Evolutionary conservation across 306 rosid species (phyloP).

Genomic region (Vachellia pachyceras): DNA sequence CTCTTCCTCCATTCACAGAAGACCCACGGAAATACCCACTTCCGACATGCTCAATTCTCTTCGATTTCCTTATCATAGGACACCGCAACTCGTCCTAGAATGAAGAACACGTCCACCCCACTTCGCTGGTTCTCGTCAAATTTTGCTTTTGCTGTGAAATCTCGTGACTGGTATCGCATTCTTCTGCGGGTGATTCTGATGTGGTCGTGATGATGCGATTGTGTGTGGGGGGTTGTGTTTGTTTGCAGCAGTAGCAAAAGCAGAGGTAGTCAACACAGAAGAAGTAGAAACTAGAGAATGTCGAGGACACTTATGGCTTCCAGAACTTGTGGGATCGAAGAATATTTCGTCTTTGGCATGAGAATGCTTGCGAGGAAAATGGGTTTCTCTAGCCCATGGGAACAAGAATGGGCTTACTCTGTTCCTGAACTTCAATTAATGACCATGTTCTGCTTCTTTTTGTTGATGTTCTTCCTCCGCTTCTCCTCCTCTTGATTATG

Average conservation of each 20-base stretch:
- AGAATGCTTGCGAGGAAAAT: constrained; percentile 27
- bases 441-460: constrained; percentile 35
- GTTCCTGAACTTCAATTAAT: constrained; percentile 10
- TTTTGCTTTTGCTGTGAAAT: constrained; percentile 5
- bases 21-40: constrained; percentile 11
- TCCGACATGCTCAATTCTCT: constrained; percentile 20
- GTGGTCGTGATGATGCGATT: constrained; percentile 13
- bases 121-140: background rate
- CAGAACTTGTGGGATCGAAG: constrained; percentile 36
- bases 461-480: constrained; percentile 28
- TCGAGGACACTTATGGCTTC: constrained; percentile 29
- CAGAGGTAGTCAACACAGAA: background rate
- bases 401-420: constrained; percentile 29
- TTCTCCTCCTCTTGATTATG: constrained; percentile 42
- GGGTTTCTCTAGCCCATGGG: constrained; percentile 39
- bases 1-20: constrained; percentile 17
- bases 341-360: constrained; percentile 13
- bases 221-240: too few species aligned
- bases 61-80: constrained; percentile 31
- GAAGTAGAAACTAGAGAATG: constrained; percentile 27
- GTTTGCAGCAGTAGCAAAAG: constrained; percentile 10
- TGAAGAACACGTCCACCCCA: constrained; percentile 33
- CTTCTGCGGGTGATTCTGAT: constrained; percentile 10
- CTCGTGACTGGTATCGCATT: background rate
- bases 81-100: constrained; percentile 32